Evolutionary conservation across 495 filamentous ascomycete genomes (phyloP).

Genomic region (Astrothelium subdiscretum): DNA sequence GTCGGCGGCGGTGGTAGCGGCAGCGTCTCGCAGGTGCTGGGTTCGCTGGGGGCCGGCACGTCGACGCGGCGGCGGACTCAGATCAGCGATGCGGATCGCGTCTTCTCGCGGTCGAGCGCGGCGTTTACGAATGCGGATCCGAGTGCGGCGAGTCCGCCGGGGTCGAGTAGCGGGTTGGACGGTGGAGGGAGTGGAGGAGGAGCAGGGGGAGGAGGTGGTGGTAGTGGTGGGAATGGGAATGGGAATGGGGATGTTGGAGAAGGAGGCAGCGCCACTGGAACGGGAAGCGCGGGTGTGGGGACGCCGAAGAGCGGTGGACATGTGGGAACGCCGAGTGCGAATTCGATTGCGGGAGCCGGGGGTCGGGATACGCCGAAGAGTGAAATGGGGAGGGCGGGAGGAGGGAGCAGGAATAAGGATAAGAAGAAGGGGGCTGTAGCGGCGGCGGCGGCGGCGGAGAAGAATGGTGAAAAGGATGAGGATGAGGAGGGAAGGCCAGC

Average conservation of each 20-base stretch:
- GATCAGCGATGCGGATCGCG: constrained; percentile 30
- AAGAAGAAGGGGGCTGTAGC: constrained; percentile 24
- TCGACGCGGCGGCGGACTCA: constrained; percentile 22
- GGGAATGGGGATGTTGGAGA: too few species aligned
- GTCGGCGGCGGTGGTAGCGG: not conserved
- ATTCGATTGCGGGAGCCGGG: constrained; percentile 24
- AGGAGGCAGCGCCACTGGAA: constrained; percentile 18
- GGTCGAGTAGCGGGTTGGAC: constrained; percentile 6
- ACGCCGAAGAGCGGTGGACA: constrained; percentile 19
- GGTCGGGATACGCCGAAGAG: constrained; percentile 21
- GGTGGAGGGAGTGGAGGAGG: not conserved
- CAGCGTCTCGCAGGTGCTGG: not conserved
- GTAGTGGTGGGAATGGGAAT: too few species aligned
- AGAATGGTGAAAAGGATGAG: constrained; percentile 22
- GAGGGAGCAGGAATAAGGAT: constrained; percentile 14
- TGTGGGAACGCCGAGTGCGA: constrained; percentile 26
- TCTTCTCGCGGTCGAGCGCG: constrained; percentile 24
- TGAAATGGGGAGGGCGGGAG: constrained; percentile 18
- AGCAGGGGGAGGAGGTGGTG: constrained; percentile 6
- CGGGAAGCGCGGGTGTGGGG: constrained; percentile 11
- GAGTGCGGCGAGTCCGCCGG: constrained; percentile 4
- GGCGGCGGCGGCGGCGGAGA: constrained; percentile 11
- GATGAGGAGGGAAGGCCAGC: constrained; percentile 29
- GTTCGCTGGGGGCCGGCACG: constrained; percentile 17
- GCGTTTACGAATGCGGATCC: not conserved